Evolutionary conservation across 2,329 filamentous ascomycete species (phyloP).

Genomic region (Fusarium sp.): DNA sequence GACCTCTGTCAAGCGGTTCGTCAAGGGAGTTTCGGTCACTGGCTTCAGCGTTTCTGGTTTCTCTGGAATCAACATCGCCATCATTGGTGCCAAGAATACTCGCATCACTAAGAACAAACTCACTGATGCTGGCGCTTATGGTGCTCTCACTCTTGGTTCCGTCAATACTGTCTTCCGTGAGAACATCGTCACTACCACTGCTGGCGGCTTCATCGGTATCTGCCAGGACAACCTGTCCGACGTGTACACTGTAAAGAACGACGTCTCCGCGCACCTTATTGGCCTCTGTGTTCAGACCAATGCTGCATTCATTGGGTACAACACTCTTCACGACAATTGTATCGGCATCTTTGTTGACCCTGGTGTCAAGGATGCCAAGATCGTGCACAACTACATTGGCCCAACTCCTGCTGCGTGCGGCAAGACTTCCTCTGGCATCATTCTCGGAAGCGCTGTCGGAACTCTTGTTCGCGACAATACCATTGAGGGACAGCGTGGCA

Average conservation of each 20-base stretch:
- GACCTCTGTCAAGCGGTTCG: conserved; percentile 32
- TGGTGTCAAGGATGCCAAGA: conserved; percentile 40
- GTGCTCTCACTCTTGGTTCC: conserved; percentile 49
- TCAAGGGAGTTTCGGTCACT: conserved; percentile 46
- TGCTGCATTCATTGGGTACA: conserved; percentile 44
- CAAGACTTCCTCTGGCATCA: conserved; percentile 35
- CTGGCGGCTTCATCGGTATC: conserved; percentile 42
- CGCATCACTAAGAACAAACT: conserved; percentile 28
- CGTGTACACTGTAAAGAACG: conserved; percentile 43
- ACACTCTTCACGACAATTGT: conserved; percentile 46
- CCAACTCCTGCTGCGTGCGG: conserved; percentile 23
- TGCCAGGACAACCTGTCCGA: conserved; percentile 49
- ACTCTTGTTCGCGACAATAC: conserved; percentile 43
- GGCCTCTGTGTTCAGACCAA: conserved; percentile 50
- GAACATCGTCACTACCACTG: conserved; percentile 42
- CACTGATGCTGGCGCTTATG: conserved; percentile 40
- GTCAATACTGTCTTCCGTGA: conserved; percentile 40
- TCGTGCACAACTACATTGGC: conserved; percentile 45
- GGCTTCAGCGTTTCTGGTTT: conserved; percentile 48
- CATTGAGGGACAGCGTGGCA: conserved; percentile 38
- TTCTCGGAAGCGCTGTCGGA: conserved; percentile 42
- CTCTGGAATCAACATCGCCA: conserved; percentile 48
- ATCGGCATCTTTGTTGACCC: conserved; percentile 48
- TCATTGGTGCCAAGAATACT: conserved; percentile 46
- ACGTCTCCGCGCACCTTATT: conserved; percentile 43